These are phyloP conservation scores for Cyathus striatus DNA, from an alignment of 768 basidiomycete genomes.

Conservation along the genomic window DNA sequence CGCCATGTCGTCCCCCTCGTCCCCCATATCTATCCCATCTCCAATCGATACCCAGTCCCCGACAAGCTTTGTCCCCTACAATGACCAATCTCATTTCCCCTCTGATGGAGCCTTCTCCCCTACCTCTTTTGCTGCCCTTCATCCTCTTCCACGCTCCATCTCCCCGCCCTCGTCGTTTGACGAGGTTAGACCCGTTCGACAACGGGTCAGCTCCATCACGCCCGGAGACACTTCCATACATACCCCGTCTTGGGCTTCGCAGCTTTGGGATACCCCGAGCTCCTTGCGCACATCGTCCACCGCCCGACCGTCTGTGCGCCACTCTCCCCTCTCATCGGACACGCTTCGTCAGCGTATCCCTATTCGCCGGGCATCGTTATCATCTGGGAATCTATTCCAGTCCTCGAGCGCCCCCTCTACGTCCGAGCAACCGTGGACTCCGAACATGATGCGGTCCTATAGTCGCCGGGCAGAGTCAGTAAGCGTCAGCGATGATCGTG, in stretches of 20 bases:
- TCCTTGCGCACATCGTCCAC: conserved; percentile 40
- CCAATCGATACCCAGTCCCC: conserved; percentile 34
- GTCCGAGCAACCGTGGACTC: conserved; percentile 35
- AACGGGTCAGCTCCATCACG: conserved; percentile 50
- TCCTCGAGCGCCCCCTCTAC: conserved; percentile 68
- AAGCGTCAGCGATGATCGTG: conserved; percentile 55
- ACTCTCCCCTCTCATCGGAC: conserved; percentile 39
- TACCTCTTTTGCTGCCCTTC: conserved; percentile 52
- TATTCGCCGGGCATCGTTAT: conserved; percentile 41
- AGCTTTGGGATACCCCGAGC: conserved; percentile 55
- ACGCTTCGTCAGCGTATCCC: conserved; percentile 36
- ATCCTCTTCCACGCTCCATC: conserved; percentile 57
- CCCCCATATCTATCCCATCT: conserved; percentile 62
- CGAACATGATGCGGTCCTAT: conserved; percentile 53
- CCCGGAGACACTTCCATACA: conserved; percentile 55
- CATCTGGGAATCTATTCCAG: conserved; percentile 53
- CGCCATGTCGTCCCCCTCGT: conserved; percentile 31
- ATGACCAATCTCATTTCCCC: conserved; percentile 39
- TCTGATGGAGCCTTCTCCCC: conserved; percentile 56
- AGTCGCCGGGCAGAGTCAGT: conserved; percentile 65
- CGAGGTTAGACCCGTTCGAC: conserved; percentile 33
- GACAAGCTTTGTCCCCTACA: conserved; percentile 46
- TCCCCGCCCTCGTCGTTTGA: conserved; percentile 54
- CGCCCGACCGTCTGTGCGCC: conserved; percentile 38
- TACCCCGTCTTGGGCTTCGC: conserved; percentile 62